Evolutionary conservation across 305 asterid genomes (phyloP), one percentile per base, ranked within the genome.

Genomic region (Ilex paraguariensis): DNA sequence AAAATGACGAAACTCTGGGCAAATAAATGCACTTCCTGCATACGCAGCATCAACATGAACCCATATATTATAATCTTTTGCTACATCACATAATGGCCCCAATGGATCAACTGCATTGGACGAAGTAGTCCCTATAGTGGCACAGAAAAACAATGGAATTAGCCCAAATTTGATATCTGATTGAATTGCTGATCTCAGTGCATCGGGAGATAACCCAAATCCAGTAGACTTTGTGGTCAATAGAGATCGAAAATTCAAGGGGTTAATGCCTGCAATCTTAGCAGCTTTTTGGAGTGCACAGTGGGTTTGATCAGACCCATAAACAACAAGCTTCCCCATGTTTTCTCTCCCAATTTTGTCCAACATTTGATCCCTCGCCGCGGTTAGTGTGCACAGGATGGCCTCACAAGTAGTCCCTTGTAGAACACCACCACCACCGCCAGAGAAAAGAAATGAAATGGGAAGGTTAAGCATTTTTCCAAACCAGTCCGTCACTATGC

Each of bases 401-500:
- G 90, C 93, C 68, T 85, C 93, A 58, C 93, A 85, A 21, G 28
- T 21, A 21, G 28, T 21, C 28, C 28, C 28, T 21, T 21, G 28
- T 21, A 21, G 28, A 21, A 61, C 94, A 13, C 95, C 95, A 21
- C 28, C 28, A 21, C 28, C 28, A 4, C 90, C 88, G 31, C 88
- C 84, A 13, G 89, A 80, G 74, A 86, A 86, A 0, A 83, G 64
- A 17, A 77, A 86, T 6, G 70, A 77, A 6, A 67, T 61, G 0
- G 95, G 95, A 7, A 86, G 83, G 28, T 75, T 13, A 9, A 86
- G 76, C 90, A 86, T 73, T 66, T 86, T 83, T 0, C 90, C 95
- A 49, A 86, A 79, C 95, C 90, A 86, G 53, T 86, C 90, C 88
- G 81, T 83, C 74, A 86, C 90, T 59, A 86, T 83, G 74, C 81